phyloP scores from a whole-genome alignment of 1,284 basidiomycete genomes.

The Rugosomyces carneus region DNA sequence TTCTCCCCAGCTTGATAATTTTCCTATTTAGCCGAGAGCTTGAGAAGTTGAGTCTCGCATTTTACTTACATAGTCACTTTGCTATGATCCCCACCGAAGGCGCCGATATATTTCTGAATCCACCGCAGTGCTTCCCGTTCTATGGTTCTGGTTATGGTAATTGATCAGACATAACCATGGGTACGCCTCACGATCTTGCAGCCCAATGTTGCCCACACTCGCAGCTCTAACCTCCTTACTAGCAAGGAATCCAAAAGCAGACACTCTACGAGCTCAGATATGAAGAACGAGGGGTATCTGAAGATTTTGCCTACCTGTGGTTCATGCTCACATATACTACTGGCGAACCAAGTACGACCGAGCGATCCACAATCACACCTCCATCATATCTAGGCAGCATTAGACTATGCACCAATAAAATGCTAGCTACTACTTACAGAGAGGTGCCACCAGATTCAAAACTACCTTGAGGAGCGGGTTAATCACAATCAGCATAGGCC shows the following conservation, averaged over 20 bases:
- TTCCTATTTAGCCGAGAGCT: neutral
- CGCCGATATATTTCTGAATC: conserved; percentile 56
- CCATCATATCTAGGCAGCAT: conserved; percentile 39
- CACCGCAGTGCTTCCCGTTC: conserved; percentile 54
- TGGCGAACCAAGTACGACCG: conserved; percentile 37
- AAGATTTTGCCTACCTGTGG: too few relatives aligned
- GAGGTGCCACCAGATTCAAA: conserved; percentile 35
- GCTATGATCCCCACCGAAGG: conserved; percentile 56
- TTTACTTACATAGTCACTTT: conserved; percentile 48
- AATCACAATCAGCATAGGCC: conserved; percentile 6
- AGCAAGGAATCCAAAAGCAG: conserved; percentile 38
- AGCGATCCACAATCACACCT: conserved; percentile 38
- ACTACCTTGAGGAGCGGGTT: conserved; percentile 28
- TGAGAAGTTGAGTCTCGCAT: neutral
- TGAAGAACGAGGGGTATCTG: too few relatives aligned
- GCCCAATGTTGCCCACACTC: conserved; percentile 43
- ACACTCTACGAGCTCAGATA: too few relatives aligned
- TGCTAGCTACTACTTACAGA: too few relatives aligned
- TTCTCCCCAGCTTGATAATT: conserved; percentile 24
- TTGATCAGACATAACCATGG: neutral
- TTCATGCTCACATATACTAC: conserved; percentile 49
- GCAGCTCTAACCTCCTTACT: conserved; percentile 40
- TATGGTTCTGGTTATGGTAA: conserved; percentile 15
- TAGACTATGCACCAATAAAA: too few relatives aligned
- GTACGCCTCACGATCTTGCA: conserved; percentile 45